These are phyloP conservation scores for Wallacemonas collosoma DNA, from an alignment of 208 protist genomes.

Conservation along the genomic window DNA sequence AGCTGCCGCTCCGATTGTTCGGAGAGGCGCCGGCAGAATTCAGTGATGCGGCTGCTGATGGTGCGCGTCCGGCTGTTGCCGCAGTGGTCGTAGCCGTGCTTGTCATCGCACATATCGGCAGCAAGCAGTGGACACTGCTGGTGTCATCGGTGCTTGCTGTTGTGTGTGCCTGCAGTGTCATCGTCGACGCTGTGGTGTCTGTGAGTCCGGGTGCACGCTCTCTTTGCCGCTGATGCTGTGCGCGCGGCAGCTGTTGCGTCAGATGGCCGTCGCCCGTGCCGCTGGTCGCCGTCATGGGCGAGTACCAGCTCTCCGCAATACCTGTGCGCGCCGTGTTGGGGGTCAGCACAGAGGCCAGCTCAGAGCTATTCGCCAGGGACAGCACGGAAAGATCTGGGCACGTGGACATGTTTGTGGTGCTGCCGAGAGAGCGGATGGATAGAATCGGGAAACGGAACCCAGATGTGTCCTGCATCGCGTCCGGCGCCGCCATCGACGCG, in stretches of 20 bases:
- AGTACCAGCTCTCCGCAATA: constrained; percentile 10
- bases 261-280: neutral
- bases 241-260: no score
- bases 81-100: no score
- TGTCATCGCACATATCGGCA: no score
- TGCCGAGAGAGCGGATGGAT: constrained; percentile 1
- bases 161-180: neutral
- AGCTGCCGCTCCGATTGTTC: no score
- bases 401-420: constrained; percentile 2
- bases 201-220: no score
- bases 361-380: constrained; percentile 7
- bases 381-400: neutral
- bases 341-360: neutral
- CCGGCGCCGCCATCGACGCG: neutral
- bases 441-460: constrained; percentile 14
- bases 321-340: constrained; percentile 14
- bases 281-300: neutral
- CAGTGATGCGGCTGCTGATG: no score
- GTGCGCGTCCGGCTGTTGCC: no score
- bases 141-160: no score
- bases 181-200: neutral
- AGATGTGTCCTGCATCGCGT: neutral
- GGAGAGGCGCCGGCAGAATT: no score
- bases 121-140: no score
- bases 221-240: no score